Percentiles rank a stretch among this genome's conserved stretches.
Conservation (phyloP, 2,329 filamentous ascomycete genomes). For the Ophiosphaerella herpotricha region DNA sequence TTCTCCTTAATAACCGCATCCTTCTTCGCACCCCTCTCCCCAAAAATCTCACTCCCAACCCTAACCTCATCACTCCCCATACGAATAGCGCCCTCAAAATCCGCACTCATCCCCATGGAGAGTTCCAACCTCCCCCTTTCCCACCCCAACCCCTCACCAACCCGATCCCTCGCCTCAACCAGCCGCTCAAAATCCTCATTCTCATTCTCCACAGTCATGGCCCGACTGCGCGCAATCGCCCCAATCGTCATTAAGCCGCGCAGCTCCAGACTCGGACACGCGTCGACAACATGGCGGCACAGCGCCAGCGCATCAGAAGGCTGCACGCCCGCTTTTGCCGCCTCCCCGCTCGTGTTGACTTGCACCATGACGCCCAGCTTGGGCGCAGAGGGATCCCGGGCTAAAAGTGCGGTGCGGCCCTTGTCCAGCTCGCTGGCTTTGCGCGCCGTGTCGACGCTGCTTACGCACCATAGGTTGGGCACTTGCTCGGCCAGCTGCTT, state of each 20-base stretch:
- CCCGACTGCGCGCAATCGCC: slow-evolving; percentile 82
- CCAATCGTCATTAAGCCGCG: slow-evolving; percentile 96
- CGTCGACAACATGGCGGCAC: slow-evolving; percentile 70
- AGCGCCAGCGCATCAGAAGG: slow-evolving; percentile 68
- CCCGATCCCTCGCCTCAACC: slow-evolving; percentile 69
- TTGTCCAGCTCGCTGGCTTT: slow-evolving; percentile 84
- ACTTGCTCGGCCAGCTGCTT: slow-evolving; percentile 80
- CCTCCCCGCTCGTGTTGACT: slow-evolving; percentile 92
- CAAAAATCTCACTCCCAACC: slow-evolving; percentile 93
- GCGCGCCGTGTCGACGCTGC: slow-evolving; percentile 84
- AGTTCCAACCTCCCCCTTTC: slow-evolving; percentile 70
- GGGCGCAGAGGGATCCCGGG: slow-evolving; percentile 39
- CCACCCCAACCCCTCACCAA: slow-evolving; percentile 65
- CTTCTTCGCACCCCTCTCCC: slow-evolving; percentile 75
- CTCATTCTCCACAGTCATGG: slow-evolving; percentile 71
- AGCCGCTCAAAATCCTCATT: slow-evolving; percentile 87
- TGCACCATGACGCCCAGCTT: slow-evolving; percentile 81
- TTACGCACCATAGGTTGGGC: slow-evolving; percentile 88
- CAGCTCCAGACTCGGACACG: slow-evolving; percentile 74
- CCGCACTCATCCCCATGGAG: slow-evolving; percentile 98
- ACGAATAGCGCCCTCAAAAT: slow-evolving; percentile 85
- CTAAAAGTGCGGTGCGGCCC: slow-evolving; percentile 65
- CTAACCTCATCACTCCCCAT: slow-evolving; percentile 88
- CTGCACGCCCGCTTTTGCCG: slow-evolving; percentile 78
- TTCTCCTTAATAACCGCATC: slow-evolving; percentile 69